Conservation (phyloP, 2,329 filamentous ascomycete genomes). For the Grosmannia penicillata region DNA sequence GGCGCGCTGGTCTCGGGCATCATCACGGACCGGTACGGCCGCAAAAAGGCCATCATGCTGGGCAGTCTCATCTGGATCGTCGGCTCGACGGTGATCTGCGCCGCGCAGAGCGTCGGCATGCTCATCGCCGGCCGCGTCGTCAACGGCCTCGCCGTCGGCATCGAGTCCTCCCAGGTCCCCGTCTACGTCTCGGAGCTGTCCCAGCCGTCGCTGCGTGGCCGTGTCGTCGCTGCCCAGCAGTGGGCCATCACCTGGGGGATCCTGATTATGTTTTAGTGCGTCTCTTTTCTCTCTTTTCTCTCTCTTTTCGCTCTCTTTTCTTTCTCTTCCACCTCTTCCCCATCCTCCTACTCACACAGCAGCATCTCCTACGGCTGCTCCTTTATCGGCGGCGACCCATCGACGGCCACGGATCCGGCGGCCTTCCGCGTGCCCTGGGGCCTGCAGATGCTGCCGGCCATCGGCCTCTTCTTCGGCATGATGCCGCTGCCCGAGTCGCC, state of each 20-base stretch:
- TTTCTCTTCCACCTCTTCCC: neutral
- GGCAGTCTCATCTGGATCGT: constrained; percentile 37
- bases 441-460: constrained; percentile 29
- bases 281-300: neutral
- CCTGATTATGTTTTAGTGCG: constrained; percentile 26
- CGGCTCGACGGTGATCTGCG: constrained; percentile 30
- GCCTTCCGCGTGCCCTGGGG: constrained; percentile 37
- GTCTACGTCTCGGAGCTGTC: constrained; percentile 55
- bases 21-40: constrained; percentile 37
- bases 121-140: constrained; percentile 54
- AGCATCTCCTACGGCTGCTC: constrained; percentile 29
- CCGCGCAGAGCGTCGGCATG: constrained; percentile 34
- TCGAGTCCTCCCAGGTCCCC: constrained; percentile 57
- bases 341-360: neutral
- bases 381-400: constrained; percentile 17
- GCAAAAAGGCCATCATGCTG: constrained; percentile 33
- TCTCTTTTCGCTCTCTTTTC: neutral
- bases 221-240: constrained; percentile 28
- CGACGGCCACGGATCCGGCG: constrained; percentile 17
- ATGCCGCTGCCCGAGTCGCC: constrained; percentile 32
- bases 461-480: constrained; percentile 25
- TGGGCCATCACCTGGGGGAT: constrained; percentile 21
- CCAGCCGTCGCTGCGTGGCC: constrained; percentile 28
- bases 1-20: constrained; percentile 46
- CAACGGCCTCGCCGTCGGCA: constrained; percentile 57